Conservation (phyloP, 2,329 filamentous ascomycete genomes). For the Nemania diffusa region DNA sequence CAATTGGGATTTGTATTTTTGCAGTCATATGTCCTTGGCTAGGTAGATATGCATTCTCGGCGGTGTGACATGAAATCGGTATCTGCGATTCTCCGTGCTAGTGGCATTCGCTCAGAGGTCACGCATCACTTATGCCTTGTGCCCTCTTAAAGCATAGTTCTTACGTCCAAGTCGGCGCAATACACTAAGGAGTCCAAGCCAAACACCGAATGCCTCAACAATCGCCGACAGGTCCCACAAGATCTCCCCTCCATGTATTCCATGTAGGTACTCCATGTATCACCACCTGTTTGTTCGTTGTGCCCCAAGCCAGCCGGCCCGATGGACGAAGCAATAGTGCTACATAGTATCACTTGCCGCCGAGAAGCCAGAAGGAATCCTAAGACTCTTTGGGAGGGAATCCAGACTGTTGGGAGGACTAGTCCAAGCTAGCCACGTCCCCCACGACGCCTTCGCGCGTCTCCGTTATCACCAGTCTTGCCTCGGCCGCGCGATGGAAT, state of each 20-base stretch:
- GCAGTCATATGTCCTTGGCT: not conserved
- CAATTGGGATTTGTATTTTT: not conserved
- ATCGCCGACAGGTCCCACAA: no score
- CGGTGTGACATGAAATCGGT: not conserved
- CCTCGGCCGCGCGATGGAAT: not conserved
- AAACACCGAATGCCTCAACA: no score
- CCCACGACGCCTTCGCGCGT: not conserved
- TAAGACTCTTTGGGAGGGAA: slow-evolving; percentile 23
- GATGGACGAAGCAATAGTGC: slow-evolving; percentile 2
- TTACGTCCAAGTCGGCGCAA: no score
- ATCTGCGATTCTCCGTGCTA: not conserved
- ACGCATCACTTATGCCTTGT: no score
- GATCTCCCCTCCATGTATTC: not conserved
- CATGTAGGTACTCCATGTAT: not conserved
- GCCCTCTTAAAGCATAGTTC: no score
- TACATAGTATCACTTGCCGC: not conserved
- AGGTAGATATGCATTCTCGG: not conserved
- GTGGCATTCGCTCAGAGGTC: no score
- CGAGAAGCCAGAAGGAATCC: not conserved
- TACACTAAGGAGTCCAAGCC: no score
- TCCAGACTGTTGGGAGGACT: slow-evolving; percentile 26
- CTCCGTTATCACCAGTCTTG: not conserved
- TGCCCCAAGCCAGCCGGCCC: not conserved
- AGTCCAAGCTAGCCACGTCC: slow-evolving; percentile 8
- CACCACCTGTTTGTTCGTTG: not conserved